A percentile compares a stretch with the other conserved stretches of the same genome.
phyloP scores from a whole-genome alignment of 805 yeast genomes.

The Nakazawaea sp. region DNA sequence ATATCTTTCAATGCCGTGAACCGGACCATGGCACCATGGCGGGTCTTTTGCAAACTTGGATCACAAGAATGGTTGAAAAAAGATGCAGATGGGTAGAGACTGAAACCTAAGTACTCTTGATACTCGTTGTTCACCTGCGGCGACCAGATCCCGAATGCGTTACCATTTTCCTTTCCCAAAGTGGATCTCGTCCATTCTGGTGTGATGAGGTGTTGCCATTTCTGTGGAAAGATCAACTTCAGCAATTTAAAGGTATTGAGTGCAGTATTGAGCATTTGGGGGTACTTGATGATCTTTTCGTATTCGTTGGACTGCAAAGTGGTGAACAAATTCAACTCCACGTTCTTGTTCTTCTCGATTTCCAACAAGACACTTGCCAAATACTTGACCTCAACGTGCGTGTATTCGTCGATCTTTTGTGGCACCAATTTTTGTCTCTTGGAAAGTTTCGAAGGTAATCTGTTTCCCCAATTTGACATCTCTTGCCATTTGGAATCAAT shows the following conservation, averaged over 20 bases:
- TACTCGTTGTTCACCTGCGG: constrained; percentile 29
- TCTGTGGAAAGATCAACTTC: constrained; percentile 28
- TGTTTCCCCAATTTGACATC: constrained; percentile 30
- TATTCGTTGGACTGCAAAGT: constrained; percentile 46
- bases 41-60: constrained; percentile 45
- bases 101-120: constrained; percentile 51
- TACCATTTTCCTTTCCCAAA: constrained; percentile 55
- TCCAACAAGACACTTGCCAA: constrained; percentile 32
- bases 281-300: constrained; percentile 36
- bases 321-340: constrained; percentile 27
- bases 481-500: constrained; percentile 30
- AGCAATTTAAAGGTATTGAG: constrained; percentile 41
- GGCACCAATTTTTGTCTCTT: constrained; percentile 33
- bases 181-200: constrained; percentile 34
- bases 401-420: constrained; percentile 37
- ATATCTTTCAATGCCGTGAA: constrained; percentile 38
- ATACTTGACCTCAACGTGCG: constrained; percentile 44
- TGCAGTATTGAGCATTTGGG: constrained; percentile 41
- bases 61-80: constrained; percentile 62
- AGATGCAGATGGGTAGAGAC: constrained; percentile 56
- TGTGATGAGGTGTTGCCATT: constrained; percentile 28
- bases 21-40: constrained; percentile 30
- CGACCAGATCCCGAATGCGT: constrained; percentile 63
- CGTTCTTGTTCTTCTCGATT: constrained; percentile 15
- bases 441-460: constrained; percentile 26